phyloP scores from a whole-genome alignment of 2,329 filamentous ascomycete genomes.

The Fusarium mundagurra region DNA sequence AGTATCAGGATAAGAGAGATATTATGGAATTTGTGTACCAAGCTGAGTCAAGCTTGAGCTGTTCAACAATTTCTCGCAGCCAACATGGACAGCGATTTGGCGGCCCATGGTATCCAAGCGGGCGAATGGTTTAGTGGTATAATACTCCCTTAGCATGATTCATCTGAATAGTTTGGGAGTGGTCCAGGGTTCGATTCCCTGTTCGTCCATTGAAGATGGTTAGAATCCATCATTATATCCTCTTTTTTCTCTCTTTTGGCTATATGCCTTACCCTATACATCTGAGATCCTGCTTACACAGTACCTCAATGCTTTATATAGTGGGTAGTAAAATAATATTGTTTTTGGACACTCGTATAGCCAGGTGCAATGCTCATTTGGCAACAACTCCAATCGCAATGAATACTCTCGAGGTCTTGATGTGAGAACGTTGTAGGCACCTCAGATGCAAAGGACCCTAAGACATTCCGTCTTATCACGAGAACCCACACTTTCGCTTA shows the following conservation, averaged over 20 bases:
- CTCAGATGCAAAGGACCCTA: conserved; percentile 6
- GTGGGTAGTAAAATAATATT: not conserved
- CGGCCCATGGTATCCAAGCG: not conserved
- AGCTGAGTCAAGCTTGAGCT: not conserved
- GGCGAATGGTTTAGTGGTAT: conserved; percentile 48
- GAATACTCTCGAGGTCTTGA: not conserved
- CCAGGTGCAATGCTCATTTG: not conserved
- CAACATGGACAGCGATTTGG: not conserved
- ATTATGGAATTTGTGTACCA: not conserved
- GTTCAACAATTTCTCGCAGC: not conserved
- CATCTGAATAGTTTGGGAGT: conserved; percentile 39
- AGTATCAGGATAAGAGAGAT: not conserved
- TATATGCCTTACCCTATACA: not conserved
- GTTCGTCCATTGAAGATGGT: conserved; percentile 42
- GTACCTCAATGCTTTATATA: no score
- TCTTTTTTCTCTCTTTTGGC: conserved; percentile 9
- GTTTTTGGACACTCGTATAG: not conserved
- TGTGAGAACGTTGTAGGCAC: not conserved
- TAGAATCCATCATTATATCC: conserved; percentile 22
- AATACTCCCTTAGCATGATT: conserved; percentile 47
- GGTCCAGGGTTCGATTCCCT: conserved; percentile 48
- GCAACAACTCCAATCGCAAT: not conserved
- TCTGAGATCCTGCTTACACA: not conserved
- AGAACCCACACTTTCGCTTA: conserved; percentile 39
- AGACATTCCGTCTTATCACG: conserved; percentile 26